Evolutionary conservation across 345 rosid genomes (phyloP), one percentile per base, ranked within the genome.

Genomic region (Hirschfeldia incana): DNA sequence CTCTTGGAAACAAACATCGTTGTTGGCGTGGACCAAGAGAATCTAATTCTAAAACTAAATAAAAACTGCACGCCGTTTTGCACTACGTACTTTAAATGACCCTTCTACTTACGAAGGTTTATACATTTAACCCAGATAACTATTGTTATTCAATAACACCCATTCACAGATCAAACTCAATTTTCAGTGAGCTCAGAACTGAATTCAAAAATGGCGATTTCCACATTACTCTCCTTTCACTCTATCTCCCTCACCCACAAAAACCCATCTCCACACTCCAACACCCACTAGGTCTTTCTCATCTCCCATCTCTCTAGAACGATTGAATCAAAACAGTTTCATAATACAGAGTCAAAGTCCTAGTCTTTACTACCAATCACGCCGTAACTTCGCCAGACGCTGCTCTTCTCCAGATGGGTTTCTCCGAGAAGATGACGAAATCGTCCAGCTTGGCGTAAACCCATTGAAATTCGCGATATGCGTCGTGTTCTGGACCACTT

Each of bases 401-500:
- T 63, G 62, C 34, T 79, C 85, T 78, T 74, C 85, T 37, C 44
- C 77, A 65, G 51, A 70, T 84, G 85, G 82, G 80, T 75, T 84
- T 72, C 21, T 79, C 57, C 72, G 83, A 29, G 65, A 80, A 10
- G 87, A 13, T 0, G 5, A 61, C 16, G 65, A 75, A 75, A 26
- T 7, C 21, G 42, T 87, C 39, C 63, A 85, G 58, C 76, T 73
- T 15, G 90, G 87, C 58, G 82, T 75, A 60, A 83, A 76, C 34
- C 92, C 94, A 0, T 65, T 72, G n/a, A 88, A 85, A 60, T 82
- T 86, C 59, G 74, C 86, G 4, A 59, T 90, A 0, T 89, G 88
- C 89, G 93, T 90, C 51, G 83, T 80, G 69, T 66, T 94, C 7
- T 91, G 97, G 91, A 87, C 97, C 44, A 88, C 97, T 21, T 33